phyloP scores from a whole-genome alignment of 2,329 filamentous ascomycete genomes.

The Penicillium freii region DNA sequence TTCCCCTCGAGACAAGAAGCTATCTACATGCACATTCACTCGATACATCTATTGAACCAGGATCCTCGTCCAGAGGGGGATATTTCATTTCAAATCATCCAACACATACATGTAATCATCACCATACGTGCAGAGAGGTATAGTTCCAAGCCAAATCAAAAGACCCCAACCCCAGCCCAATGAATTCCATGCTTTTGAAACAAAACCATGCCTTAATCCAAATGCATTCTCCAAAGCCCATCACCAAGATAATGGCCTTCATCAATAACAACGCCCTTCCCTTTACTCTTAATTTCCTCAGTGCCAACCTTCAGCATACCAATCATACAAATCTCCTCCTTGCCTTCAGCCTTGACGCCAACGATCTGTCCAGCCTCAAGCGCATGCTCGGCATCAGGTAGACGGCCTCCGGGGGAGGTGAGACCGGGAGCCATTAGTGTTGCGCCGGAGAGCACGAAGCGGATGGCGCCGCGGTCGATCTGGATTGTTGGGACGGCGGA shows the following conservation, averaged over 20 bases:
- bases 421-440: conserved; percentile 95
- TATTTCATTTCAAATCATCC: conserved; percentile 9
- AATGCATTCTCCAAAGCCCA: conserved; percentile 77
- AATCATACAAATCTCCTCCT: conserved; percentile 85
- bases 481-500: conserved; percentile 77
- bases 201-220: conserved; percentile 44
- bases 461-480: conserved; percentile 93
- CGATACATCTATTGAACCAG: background rate
- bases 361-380: conserved; percentile 79
- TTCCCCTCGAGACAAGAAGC: background rate
- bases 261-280: conserved; percentile 92
- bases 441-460: conserved; percentile 90
- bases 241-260: conserved; percentile 92
- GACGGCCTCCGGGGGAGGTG: conserved; percentile 74
- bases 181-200: background rate
- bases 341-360: conserved; percentile 87
- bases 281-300: conserved; percentile 87
- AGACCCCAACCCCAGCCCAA: background rate
- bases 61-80: background rate
- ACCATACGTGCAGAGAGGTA: conserved; percentile 1
- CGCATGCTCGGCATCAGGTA: conserved; percentile 66
- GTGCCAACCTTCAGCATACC: conserved; percentile 81
- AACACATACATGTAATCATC: conserved; percentile 3
- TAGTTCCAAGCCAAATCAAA: background rate
- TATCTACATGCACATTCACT: background rate